Evolutionary conservation across 1,139 yeast genomes (phyloP).

Genomic region (Geotrichum macrosporum): DNA sequence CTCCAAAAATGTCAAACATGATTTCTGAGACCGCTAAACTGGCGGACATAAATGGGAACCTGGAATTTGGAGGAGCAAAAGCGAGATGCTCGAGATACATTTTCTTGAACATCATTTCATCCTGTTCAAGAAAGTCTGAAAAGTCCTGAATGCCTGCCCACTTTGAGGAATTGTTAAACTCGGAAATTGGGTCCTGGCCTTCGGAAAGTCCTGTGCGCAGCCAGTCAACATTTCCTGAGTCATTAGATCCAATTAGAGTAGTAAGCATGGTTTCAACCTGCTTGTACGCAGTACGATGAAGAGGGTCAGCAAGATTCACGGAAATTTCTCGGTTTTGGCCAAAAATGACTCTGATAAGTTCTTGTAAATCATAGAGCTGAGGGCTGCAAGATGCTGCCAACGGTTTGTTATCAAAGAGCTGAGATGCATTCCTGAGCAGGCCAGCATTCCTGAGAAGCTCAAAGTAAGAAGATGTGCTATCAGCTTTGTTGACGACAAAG

Average conservation of each 20-base stretch:
- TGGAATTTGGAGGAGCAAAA: slow-evolving; percentile 28
- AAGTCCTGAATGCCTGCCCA: slow-evolving; percentile 36
- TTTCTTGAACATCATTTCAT: slow-evolving; percentile 30
- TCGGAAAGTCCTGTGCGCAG: slow-evolving; percentile 31
- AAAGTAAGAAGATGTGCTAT: slow-evolving; percentile 26
- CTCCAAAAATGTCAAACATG: slow-evolving; percentile 39
- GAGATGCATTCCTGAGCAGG: slow-evolving; percentile 28
- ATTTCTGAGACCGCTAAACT: slow-evolving; percentile 35
- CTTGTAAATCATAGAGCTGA: slow-evolving; percentile 33
- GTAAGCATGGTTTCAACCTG: slow-evolving; percentile 27
- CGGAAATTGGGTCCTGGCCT: slow-evolving; percentile 26
- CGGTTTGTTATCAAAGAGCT: slow-evolving; percentile 30
- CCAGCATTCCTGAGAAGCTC: slow-evolving; percentile 30
- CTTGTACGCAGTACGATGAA: slow-evolving; percentile 26
- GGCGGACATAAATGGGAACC: slow-evolving; percentile 40
- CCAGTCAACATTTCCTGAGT: slow-evolving; percentile 28
- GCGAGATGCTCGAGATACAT: slow-evolving; percentile 34
- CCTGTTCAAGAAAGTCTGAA: slow-evolving; percentile 31
- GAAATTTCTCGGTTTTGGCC: slow-evolving; percentile 25
- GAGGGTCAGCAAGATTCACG: slow-evolving; percentile 25
- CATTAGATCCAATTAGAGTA: slow-evolving; percentile 28
- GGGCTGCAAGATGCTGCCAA: slow-evolving; percentile 31
- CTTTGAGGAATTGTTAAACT: slow-evolving; percentile 28
- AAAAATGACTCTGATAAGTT: slow-evolving; percentile 30
- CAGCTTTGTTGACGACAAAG: slow-evolving; percentile 26